Base-by-base conservation (phyloP, 2,329 filamentous ascomycete species). In the Paramyrothecium sp. region DNA sequence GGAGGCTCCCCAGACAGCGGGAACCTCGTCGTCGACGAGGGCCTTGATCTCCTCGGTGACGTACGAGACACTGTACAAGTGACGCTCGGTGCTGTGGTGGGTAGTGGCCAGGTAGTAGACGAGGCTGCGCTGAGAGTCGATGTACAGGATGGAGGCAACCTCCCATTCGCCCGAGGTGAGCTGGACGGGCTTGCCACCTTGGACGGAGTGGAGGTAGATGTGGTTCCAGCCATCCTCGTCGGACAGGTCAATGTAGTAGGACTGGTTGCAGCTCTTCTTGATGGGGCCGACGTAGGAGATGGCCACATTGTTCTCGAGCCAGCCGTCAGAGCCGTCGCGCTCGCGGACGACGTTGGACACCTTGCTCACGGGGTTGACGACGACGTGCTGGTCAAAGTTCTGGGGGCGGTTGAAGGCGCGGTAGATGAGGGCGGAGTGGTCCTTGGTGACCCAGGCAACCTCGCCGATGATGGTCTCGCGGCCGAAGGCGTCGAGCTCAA, bases 141-240 rank as follows among this genome's bases (percentile, higher is more conserved):
- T 77, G 63, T 86, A 83, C 38, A 86, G 71, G 51, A 90, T 81
- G 0, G 75, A 63, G 0, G 76, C 74, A 2, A 90, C 87, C 65
- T 90, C 88, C 84, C 86, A 90, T 19, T 88, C 76, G 3, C 87
- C 87, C 3, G 76, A 74, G 0, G 87, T 90, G n/a, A 90, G 76
- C 2, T 84, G 75, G 3, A 82, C 80, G 2, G 81, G 74, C 46
- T 81, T 71, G 21, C 82, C 81, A 1, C 83, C 83, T 16, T 80
- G 71, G 19, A 88, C 78, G 0, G 86, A 80, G 65, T 85, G 84
- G 1, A 90, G 74, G 65, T 89, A 90, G 50, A 90, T 73, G 65
- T 90, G 88, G 81, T 89, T 81, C 84, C 86, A 90, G 19, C 87
- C 87, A 7, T 81, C 83, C 60, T 84, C 79, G 56, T 90, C 88